A percentile compares a stretch with the other conserved stretches of the same genome.
These are phyloP conservation scores for Xylariaceae sp. DNA, from an alignment of 2,329 filamentous ascomycete genomes.

Conservation along the genomic window DNA sequence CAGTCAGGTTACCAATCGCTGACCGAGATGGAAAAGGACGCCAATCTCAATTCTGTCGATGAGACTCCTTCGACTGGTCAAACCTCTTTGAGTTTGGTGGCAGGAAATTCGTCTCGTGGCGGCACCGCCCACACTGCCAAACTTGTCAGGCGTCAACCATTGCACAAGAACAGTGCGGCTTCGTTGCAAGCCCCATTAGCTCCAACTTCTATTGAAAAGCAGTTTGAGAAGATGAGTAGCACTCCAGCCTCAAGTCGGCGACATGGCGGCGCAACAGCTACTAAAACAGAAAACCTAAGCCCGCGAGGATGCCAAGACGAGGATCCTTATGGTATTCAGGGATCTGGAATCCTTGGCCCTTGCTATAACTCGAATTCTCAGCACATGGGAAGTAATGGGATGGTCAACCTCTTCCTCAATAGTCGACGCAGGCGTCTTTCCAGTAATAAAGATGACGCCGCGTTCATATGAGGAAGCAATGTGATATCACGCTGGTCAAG, in stretches of 20 bases:
- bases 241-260: not conserved
- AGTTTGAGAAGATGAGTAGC: constrained; percentile 8
- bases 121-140: constrained; percentile 11
- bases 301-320: constrained; percentile 8
- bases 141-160: constrained; percentile 10
- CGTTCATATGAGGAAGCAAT: constrained; percentile 21
- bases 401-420: constrained; percentile 52
- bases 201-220: constrained; percentile 11
- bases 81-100: constrained; percentile 12
- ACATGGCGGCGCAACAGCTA: not conserved
- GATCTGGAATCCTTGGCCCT: constrained; percentile 12
- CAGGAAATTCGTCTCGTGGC: constrained; percentile 7
- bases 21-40: not conserved
- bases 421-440: constrained; percentile 40
- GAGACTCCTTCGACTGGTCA: constrained; percentile 11
- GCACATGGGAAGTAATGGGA: constrained; percentile 41
- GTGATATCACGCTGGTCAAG: not conserved
- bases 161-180: constrained; percentile 4
- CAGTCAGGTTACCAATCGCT: not conserved
- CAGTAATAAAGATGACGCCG: constrained; percentile 32
- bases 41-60: not conserved
- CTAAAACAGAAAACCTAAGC: constrained; percentile 22
- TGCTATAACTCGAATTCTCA: constrained; percentile 19
- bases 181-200: constrained; percentile 12
- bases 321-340: constrained; percentile 16